These are phyloP conservation scores for Hsuehochloa calcarea DNA, from an alignment of 176 grass and related monocot species.

Conservation along the genomic window DNA sequence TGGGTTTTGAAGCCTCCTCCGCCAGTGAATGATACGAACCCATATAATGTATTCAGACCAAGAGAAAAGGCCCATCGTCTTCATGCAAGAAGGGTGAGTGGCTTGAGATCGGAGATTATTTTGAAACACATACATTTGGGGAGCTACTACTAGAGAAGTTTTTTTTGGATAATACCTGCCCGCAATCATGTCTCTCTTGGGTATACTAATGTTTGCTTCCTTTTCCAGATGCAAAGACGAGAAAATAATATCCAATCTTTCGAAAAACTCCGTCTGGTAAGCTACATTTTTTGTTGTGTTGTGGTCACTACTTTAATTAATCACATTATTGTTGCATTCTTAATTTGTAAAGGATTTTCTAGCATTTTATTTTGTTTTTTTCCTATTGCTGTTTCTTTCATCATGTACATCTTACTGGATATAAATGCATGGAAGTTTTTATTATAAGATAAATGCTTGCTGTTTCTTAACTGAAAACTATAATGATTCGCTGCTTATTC, in stretches of 20 bases:
- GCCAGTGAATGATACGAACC: constrained; percentile 91
- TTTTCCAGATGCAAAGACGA: constrained; percentile 95
- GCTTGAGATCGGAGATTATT: constrained; percentile 6
- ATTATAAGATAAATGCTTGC: not conserved
- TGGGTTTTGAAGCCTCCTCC: constrained; percentile 79
- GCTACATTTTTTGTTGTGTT: not conserved
- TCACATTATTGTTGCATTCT: not conserved
- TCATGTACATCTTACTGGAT: not conserved
- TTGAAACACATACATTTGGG: constrained; percentile 4
- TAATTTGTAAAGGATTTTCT: not conserved
- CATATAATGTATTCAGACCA: constrained; percentile 99
- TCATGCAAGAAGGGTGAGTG: constrained; percentile 94
- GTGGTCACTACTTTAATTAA: not conserved
- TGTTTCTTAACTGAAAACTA: not conserved
- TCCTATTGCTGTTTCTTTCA: not conserved
- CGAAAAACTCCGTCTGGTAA: constrained; percentile 87
- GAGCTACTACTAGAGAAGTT: not conserved
- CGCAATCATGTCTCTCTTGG: not conserved
- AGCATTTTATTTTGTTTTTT: not conserved
- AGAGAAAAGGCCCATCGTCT: constrained; percentile 92
- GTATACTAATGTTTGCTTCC: constrained; percentile 27
- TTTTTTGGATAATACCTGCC: not conserved
- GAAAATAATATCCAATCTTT: constrained; percentile 98
- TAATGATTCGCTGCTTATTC: not conserved
- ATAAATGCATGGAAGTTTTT: not conserved